Evolutionary conservation across 106 monocot genomes (phyloP).

Genomic region (Dendrobium officinale): DNA sequence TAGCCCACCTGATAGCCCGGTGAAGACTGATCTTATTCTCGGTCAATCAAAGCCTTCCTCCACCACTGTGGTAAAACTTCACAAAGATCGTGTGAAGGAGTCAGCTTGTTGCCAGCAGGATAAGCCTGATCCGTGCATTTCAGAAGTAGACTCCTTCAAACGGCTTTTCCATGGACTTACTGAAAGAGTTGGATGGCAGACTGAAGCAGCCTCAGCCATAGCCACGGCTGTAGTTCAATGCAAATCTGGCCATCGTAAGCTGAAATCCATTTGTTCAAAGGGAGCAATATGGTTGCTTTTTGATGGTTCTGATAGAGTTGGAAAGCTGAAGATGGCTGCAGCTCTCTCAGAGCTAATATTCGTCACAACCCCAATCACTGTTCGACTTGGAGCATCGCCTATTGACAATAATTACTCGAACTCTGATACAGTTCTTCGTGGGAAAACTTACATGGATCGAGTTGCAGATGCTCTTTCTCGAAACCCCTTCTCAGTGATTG

Average conservation of each 20-base stretch:
- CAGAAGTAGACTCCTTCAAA: conserved; percentile 47
- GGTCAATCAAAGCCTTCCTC: conserved; percentile 14
- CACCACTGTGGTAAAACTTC: neutral
- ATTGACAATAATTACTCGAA: neutral
- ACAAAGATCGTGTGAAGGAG: neutral
- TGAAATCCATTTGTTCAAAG: conserved; percentile 15
- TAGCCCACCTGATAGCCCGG: conserved; percentile 40
- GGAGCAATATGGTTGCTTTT: conserved; percentile 65
- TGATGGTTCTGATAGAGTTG: conserved; percentile 59
- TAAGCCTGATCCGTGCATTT: too few relatives aligned
- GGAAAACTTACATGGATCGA: conserved; percentile 27
- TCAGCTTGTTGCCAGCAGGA: neutral
- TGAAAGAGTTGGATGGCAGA: conserved; percentile 79
- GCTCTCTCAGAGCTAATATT: conserved; percentile 63
- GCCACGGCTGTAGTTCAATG: conserved; percentile 41
- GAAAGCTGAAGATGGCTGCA: conserved; percentile 78
- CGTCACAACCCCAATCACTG: conserved; percentile 28
- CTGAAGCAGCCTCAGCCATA: conserved; percentile 62
- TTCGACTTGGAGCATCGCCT: conserved; percentile 14
- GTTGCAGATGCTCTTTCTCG: conserved; percentile 41
- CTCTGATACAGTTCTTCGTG: neutral
- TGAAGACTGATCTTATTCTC: conserved; percentile 52
- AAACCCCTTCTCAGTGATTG: conserved; percentile 61
- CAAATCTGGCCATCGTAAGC: conserved; percentile 43
- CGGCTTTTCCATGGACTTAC: conserved; percentile 50